Base-by-base conservation (phyloP, 2,329 filamentous ascomycete genomes). In the Colletotrichum graminicola region DNA sequence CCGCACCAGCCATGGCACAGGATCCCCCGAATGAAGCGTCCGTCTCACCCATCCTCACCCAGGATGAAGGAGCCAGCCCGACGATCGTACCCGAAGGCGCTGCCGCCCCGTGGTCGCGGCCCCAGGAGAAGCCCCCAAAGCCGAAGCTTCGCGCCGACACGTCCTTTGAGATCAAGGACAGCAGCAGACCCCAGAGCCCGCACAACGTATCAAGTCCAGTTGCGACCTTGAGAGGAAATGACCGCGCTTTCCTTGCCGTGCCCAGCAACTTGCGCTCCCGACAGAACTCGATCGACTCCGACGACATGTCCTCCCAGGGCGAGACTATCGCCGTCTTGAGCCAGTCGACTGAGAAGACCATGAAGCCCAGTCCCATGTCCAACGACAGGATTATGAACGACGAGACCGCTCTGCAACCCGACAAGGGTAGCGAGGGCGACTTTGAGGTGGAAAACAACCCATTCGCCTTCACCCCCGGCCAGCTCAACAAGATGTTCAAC, bases 401-500 rank as follows among this genome's bases (percentile, higher is more conserved):
- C 69, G 82, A 88, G 55, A 88, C 91, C 73, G 94, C 94, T 0
- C 82, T 97, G 73, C 89, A 86, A 61, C 93, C 94, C 0, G 94
- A 97, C 78, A 87, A 89, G 47, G 93, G 93, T 8, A 93, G 91
- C 63, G 93, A 95, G 78, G 85, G 83, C 23, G 93, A 95, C 73
- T 97, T 97, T 76, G 76, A 89, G 18, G 90, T 95, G 14, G 87
- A 91, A 7, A 86, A 94, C 79, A 97, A 96, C 79, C 92, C 92
- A 0, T 97, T 97, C 77, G 94, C 94, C 21, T 97, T 94, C 78
- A 90, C 91, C 2, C 93, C 93, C 3, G 94, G 95, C 18, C 91
- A 97, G 77, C 85, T 98, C 73, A 92, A 91, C 76, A 97, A 97
- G 81, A 88, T 97, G 83, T 90, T 95, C 73, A 96, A 97, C 78